Percentiles rank a stretch among this genome's conserved stretches.
phyloP scores from a whole-genome alignment of 2,329 filamentous ascomycete genomes.

The Thielaviopsis populi region DNA sequence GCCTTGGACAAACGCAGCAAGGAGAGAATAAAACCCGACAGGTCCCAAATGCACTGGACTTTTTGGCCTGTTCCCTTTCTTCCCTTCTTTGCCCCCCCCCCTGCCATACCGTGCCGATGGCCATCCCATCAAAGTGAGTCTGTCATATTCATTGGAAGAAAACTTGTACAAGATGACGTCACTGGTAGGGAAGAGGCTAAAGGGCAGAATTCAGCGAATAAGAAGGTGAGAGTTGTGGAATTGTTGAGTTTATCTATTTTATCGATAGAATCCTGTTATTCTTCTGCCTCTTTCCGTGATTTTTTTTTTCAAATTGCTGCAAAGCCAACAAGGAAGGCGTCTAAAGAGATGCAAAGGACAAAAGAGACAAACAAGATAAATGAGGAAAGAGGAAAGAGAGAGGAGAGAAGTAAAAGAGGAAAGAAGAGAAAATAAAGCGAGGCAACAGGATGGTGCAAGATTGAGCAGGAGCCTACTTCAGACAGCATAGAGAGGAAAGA shows the following conservation, averaged over 20 bases:
- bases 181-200: too few species aligned
- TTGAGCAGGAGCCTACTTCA: background rate
- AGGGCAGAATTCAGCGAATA: background rate
- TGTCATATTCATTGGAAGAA: too few species aligned
- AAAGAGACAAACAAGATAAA: background rate
- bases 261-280: background rate
- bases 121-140: background rate
- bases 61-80: background rate
- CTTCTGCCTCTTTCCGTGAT: background rate
- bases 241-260: background rate
- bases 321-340: too few species aligned
- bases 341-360: too few species aligned
- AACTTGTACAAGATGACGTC: too few species aligned
- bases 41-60: background rate
- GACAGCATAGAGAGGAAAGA: background rate
- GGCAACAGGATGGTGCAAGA: background rate
- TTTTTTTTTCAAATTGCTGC: background rate
- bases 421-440: background rate
- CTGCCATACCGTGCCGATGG: background rate
- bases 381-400: background rate
- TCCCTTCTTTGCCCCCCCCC: background rate
- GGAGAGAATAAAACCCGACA: too few species aligned
- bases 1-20: too few species aligned
- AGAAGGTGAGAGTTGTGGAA: background rate
- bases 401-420: background rate